Evolutionary conservation across 2,329 filamentous ascomycete species (phyloP).

Genomic region (Phialocephala sp.): DNA sequence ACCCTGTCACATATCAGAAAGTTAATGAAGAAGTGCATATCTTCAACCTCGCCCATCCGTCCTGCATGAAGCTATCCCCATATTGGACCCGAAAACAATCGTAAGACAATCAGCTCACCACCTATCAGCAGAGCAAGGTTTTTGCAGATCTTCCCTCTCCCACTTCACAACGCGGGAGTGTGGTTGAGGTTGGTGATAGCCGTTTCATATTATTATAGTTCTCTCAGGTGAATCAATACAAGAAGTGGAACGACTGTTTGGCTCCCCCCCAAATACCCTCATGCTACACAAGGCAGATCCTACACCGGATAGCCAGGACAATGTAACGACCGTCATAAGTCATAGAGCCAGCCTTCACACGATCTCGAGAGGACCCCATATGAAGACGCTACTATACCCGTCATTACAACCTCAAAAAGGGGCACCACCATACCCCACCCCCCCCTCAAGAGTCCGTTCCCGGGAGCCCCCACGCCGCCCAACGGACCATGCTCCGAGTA

Average conservation of each 20-base stretch:
- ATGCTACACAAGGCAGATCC: not conserved
- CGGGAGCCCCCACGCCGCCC: conserved; percentile 19
- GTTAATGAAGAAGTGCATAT: not conserved
- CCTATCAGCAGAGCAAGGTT: no score
- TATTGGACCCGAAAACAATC: not conserved
- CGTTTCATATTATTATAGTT: conserved; percentile 23
- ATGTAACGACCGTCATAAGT: conserved; percentile 23
- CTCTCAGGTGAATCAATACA: conserved; percentile 29
- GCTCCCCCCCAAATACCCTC: conserved; percentile 13
- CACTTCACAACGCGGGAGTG: not conserved
- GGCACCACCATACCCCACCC: conserved; percentile 9
- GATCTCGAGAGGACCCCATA: not conserved
- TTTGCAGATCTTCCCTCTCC: not conserved
- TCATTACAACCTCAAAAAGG: conserved; percentile 20
- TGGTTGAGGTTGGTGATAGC: not conserved
- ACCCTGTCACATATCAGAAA: conserved; percentile 1
- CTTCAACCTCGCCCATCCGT: not conserved
- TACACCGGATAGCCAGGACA: conserved; percentile 9
- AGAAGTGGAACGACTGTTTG: conserved; percentile 32
- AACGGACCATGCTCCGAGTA: conserved; percentile 15
- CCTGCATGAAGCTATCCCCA: not conserved
- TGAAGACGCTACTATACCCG: conserved; percentile 13
- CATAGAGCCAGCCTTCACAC: conserved; percentile 10
- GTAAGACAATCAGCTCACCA: conserved; percentile 3
- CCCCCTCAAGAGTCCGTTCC: conserved; percentile 14